A percentile compares a stretch with the other conserved stretches of the same genome.
Evolutionary conservation across 2,329 filamentous ascomycete genomes (phyloP).

Genomic region (Diaporthe longicolla): DNA sequence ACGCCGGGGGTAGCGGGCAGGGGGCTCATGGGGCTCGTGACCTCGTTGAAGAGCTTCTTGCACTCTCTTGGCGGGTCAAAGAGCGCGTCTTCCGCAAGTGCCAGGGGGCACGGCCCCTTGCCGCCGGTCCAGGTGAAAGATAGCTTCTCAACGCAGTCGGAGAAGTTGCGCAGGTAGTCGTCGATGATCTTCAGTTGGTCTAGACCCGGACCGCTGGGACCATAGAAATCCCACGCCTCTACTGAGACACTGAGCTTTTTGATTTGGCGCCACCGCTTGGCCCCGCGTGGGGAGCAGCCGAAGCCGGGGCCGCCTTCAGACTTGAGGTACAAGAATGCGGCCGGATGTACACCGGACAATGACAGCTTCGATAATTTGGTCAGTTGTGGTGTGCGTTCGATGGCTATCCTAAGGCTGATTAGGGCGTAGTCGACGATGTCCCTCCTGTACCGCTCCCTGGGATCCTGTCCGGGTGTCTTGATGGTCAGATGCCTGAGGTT

Average conservation of each 20-base stretch:
- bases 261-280: slow-evolving; percentile 83
- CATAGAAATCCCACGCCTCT: slow-evolving; percentile 77
- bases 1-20: slow-evolving; percentile 65
- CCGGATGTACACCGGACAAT: slow-evolving; percentile 80
- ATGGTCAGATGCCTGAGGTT: slow-evolving; percentile 82
- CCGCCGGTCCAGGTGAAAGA: slow-evolving; percentile 83
- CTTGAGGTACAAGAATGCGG: slow-evolving; percentile 82
- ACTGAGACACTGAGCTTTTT: slow-evolving; percentile 80
- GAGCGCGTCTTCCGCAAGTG: slow-evolving; percentile 78
- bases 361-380: slow-evolving; percentile 77
- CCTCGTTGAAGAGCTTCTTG: slow-evolving; percentile 74
- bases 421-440: slow-evolving; percentile 90
- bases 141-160: slow-evolving; percentile 76
- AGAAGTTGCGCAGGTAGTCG: slow-evolving; percentile 82
- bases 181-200: slow-evolving; percentile 85
- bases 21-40: slow-evolving; percentile 75
- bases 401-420: slow-evolving; percentile 85
- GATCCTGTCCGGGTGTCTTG: slow-evolving; percentile 80
- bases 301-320: slow-evolving; percentile 75
- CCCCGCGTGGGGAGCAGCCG: slow-evolving; percentile 79
- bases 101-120: slow-evolving; percentile 81
- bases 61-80: slow-evolving; percentile 68
- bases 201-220: slow-evolving; percentile 67
- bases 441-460: slow-evolving; percentile 78
- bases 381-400: slow-evolving; percentile 78